phyloP scores from a whole-genome alignment of 2,329 filamentous ascomycete genomes.

The Chrysoporthe austroafricana region DNA sequence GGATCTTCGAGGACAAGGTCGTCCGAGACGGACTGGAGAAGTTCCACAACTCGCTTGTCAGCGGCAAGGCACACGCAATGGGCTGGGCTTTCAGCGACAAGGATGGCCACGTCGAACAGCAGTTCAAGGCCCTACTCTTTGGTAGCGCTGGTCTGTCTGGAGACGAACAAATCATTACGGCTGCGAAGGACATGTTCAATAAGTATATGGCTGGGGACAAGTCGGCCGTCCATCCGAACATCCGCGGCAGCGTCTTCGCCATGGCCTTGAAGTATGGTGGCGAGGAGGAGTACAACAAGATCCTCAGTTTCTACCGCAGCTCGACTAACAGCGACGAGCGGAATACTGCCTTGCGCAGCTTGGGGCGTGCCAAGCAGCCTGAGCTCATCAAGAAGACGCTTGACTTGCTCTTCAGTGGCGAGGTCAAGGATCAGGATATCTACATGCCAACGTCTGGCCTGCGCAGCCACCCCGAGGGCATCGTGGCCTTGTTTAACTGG shows the following conservation, averaged over 20 bases:
- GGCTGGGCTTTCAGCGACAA: constrained; percentile 86
- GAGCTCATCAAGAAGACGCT: constrained; percentile 83
- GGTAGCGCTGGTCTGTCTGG: constrained; percentile 79
- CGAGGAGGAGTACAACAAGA: constrained; percentile 80
- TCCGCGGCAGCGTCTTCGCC: constrained; percentile 83
- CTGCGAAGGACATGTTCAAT: constrained; percentile 87
- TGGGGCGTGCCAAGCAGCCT: constrained; percentile 78
- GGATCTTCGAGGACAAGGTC: constrained; percentile 82
- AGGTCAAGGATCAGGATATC: constrained; percentile 93
- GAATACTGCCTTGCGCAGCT: constrained; percentile 82
- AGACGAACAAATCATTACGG: constrained; percentile 76
- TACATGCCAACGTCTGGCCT: constrained; percentile 86
- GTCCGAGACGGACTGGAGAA: constrained; percentile 76
- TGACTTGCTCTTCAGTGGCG: constrained; percentile 71
- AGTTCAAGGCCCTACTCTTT: constrained; percentile 93
- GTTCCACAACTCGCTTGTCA: constrained; percentile 80
- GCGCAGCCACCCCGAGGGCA: constrained; percentile 75
- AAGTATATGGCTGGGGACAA: constrained; percentile 81
- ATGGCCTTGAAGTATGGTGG: constrained; percentile 85
- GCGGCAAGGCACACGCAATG: constrained; percentile 79
- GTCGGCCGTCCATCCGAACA: constrained; percentile 86
- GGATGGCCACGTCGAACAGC: constrained; percentile 88
- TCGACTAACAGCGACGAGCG: constrained; percentile 84
- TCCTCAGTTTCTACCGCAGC: constrained; percentile 75
- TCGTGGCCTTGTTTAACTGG: constrained; percentile 81